These are phyloP conservation scores for Fusarium ramigenum DNA, from an alignment of 2,329 filamentous ascomycete species.

Conservation along the genomic window DNA sequence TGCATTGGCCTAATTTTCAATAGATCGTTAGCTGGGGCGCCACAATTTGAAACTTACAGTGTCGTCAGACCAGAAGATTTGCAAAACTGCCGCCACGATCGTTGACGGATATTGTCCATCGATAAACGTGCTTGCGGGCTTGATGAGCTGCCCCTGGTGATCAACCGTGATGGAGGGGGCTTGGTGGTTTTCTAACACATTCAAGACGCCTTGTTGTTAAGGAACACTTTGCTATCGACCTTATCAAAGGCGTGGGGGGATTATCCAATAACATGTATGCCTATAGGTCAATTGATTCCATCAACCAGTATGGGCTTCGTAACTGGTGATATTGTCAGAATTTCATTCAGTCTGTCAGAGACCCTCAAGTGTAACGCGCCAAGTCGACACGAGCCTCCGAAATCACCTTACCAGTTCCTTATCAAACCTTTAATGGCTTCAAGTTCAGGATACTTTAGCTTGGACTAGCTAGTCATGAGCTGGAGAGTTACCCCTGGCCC, in stretches of 20 bases:
- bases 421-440: constrained; percentile 16
- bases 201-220: neutral
- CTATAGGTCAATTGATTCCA: neutral
- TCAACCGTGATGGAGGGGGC: neutral
- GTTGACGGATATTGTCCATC: neutral
- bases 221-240: neutral
- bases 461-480: constrained; percentile 27
- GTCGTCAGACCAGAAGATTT: neutral
- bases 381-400: neutral
- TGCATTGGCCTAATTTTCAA: constrained; percentile 14
- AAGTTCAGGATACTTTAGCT: constrained; percentile 8
- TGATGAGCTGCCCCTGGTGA: constrained; percentile 5
- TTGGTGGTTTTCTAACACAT: neutral
- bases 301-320: neutral
- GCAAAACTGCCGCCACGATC: neutral
- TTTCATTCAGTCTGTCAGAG: neutral
- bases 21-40: constrained; percentile 18
- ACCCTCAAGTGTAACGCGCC: neutral
- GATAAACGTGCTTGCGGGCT: neutral
- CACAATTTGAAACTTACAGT: constrained; percentile 11
- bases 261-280: neutral
- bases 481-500: neutral
- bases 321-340: neutral
- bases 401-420: neutral
- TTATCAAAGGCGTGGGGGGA: neutral